Base-by-base conservation (phyloP, 148 eudicot species). In the Euryodendron excelsum region DNA sequence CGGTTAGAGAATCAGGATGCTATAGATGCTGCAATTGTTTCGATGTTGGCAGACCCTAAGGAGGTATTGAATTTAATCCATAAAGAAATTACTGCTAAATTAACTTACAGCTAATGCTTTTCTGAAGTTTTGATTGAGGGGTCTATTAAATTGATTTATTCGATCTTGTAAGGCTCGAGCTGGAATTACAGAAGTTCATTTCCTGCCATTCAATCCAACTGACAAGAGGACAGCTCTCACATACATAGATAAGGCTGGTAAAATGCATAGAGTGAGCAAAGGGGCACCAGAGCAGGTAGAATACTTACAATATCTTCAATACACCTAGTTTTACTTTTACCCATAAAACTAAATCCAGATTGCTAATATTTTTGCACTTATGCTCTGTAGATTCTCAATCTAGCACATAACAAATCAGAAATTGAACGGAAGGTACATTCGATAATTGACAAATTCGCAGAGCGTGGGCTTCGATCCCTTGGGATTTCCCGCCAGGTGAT, bases 271-370 rank as follows among this genome's bases (percentile, higher is more conserved):
- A 83, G 93, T 87, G 56, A 92, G 97, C 87, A 92, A 92, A 90
- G 97, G 97, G 77, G 97, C 97, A 69, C 97, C 97, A 21, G 97
- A 92, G 82, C 92, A 92, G 93, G 93, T 92, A 84, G 18, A 77
- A 20, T 48, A 71, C 69, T 21, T 12, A 52, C 7, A 48, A 18
- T n/a, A 39, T 58, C 53, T 7, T 13, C 11, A 41, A 41, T 25
- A n/a, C 5, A 15, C 7, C 33, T 36, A 27, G 41, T n/a, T n/a
- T n/a, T n/a, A n/a, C n/a, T n/a, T n/a, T 65, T 20, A 31, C 20
- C 15, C 2, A 21, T 15, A 21, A 58, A 39, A 41, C 9, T 53
- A 48, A 45, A 18, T 17, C 25, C 18, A 14, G 21, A 15, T 15
- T 14, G 45, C 15, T 59, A n/a, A 34, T 23, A 39, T n/a, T 11